phyloP scores from a whole-genome alignment of 225 moss, liverwort and hornwort species.

The Polytrichum formosum region DNA sequence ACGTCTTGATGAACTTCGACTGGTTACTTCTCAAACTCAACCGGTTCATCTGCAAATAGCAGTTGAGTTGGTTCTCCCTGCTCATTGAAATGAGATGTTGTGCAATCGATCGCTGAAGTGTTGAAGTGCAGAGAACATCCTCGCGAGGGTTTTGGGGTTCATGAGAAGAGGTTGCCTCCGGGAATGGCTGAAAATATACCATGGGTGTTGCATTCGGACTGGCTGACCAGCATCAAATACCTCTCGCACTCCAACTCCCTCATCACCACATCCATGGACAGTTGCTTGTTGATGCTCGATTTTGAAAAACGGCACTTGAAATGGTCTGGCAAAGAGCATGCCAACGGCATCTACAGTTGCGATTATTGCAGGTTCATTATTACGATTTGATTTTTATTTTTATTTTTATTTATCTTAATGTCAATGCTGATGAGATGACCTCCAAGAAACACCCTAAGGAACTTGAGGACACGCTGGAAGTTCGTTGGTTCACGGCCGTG shows the following conservation, averaged over 20 bases:
- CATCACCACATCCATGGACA: constrained; percentile 83
- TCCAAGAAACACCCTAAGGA: too few relatives aligned
- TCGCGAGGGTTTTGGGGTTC: constrained; percentile 61
- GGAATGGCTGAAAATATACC: constrained; percentile 81
- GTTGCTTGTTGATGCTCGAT: constrained; percentile 79
- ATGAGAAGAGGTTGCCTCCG: constrained; percentile 56
- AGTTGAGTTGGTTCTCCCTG: too few relatives aligned
- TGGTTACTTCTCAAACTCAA: too few relatives aligned
- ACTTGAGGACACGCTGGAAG: too few relatives aligned
- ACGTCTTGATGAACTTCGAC: too few relatives aligned
- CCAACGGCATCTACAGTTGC: constrained; percentile 70
- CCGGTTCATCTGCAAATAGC: too few relatives aligned
- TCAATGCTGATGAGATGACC: too few relatives aligned
- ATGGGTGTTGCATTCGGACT: constrained; percentile 76
- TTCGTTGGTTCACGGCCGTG: too few relatives aligned
- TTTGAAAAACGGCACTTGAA: constrained; percentile 75
- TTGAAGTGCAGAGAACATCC: constrained; percentile 49
- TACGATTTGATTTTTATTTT: too few relatives aligned
- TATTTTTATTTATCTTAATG: too few relatives aligned
- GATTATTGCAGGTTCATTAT: constrained; percentile 76
- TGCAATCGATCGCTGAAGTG: too few relatives aligned
- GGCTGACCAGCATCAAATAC: constrained; percentile 83
- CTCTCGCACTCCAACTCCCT: constrained; percentile 81
- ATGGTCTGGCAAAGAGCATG: constrained; percentile 85
- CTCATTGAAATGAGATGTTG: too few relatives aligned